Evolutionary conservation across 2,329 filamentous ascomycete genomes (phyloP).

Genomic region (Metarhizium robertsii): DNA sequence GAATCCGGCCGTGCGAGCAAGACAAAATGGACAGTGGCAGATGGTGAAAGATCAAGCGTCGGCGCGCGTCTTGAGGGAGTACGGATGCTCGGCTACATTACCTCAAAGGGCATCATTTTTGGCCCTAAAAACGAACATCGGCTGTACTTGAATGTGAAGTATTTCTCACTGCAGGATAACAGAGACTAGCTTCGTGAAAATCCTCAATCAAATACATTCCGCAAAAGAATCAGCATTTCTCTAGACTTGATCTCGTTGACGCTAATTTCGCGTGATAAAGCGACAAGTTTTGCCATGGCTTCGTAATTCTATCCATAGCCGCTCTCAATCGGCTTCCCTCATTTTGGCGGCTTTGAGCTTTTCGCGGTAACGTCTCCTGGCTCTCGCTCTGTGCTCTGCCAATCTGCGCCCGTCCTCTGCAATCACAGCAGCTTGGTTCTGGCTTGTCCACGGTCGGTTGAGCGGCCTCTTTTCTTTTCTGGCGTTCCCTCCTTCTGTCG

Average conservation of each 20-base stretch:
- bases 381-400: not conserved
- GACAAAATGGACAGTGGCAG: too few species aligned
- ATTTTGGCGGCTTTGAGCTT: too few species aligned
- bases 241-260: constrained; percentile 8
- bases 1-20: too few species aligned
- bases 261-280: constrained; percentile 3
- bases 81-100: too few species aligned
- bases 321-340: not conserved
- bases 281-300: constrained; percentile 1
- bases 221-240: constrained; percentile 10
- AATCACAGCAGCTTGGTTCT: not conserved
- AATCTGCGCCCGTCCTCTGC: not conserved
- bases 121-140: constrained; percentile 8
- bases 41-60: not conserved
- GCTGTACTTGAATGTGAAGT: constrained; percentile 8
- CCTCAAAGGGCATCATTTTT: not conserved
- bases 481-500: too few species aligned
- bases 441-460: too few species aligned
- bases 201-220: constrained; percentile 6
- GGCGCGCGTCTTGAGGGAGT: too few species aligned
- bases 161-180: constrained; percentile 9
- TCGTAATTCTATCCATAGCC: not conserved
- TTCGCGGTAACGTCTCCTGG: too few species aligned
- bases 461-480: too few species aligned
- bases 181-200: constrained; percentile 4